A percentile compares a stretch with the other conserved stretches of the same genome.
Evolutionary conservation across 306 rosid species (phyloP).

Genomic region (Hylodesmum podocarpum): DNA sequence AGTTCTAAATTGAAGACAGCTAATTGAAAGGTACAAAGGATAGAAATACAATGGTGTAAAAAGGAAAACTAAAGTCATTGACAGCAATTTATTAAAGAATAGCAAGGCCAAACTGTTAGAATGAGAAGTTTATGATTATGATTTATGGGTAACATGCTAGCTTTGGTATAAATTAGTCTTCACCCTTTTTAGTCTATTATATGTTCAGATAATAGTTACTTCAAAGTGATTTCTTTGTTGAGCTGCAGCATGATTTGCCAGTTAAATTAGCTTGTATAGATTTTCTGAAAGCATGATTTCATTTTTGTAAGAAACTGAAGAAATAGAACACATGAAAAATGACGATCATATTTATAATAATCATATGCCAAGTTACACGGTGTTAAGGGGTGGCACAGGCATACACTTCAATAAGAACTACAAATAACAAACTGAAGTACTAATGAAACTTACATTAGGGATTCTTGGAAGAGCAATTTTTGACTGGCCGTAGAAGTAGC

Average conservation of each 20-base stretch:
- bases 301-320: constrained; percentile 1
- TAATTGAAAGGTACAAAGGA: constrained; percentile 20
- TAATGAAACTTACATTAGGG: constrained; percentile 51
- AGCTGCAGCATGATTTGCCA: background rate
- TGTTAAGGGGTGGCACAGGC: background rate
- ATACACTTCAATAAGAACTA: constrained; percentile 7
- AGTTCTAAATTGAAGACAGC: constrained; percentile 31
- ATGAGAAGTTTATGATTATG: background rate
- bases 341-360: background rate
- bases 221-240: background rate
- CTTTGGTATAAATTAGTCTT: background rate
- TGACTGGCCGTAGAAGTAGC: constrained; percentile 92
- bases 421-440: constrained; percentile 16
- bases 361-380: background rate
- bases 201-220: background rate
- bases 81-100: constrained; percentile 13
- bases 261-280: constrained; percentile 8
- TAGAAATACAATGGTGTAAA: background rate
- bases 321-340: constrained; percentile 1
- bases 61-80: constrained; percentile 7
- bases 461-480: constrained; percentile 57
- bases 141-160: background rate
- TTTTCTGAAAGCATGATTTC: background rate
- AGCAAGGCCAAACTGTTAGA: background rate
- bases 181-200: background rate